phyloP scores from a whole-genome alignment of 202 grass and related monocot species.

The Alloteropsis angusta region DNA sequence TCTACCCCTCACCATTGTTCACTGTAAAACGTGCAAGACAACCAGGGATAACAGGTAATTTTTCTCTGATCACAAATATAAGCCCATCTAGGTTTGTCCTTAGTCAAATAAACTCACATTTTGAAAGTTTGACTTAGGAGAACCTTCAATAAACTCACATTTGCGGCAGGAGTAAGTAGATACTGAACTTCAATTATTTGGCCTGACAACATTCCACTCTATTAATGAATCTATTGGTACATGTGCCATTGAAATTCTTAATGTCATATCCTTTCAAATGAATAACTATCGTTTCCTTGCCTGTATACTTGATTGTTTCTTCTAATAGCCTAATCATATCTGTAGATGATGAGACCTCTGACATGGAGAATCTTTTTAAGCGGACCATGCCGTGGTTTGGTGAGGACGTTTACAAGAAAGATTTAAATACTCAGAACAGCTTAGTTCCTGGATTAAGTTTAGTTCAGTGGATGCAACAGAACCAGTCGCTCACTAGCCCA shows the following conservation, averaged over 20 bases:
- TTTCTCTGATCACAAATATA: neutral
- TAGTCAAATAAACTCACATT: too few relatives aligned
- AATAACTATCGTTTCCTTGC: neutral
- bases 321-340: neutral
- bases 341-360: conserved; percentile 42
- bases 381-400: conserved; percentile 63
- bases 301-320: neutral
- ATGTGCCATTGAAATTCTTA: conserved; percentile 5
- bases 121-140: neutral
- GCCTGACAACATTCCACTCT: neutral
- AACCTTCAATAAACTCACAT: too few relatives aligned
- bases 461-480: conserved; percentile 81
- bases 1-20: conserved; percentile 81
- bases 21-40: conserved; percentile 55
- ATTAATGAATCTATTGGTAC: neutral
- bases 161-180: too few relatives aligned
- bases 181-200: too few relatives aligned
- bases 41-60: conserved; percentile 63
- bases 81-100: neutral
- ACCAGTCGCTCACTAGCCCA: conserved; percentile 34
- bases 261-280: neutral
- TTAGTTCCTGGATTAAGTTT: conserved; percentile 65
- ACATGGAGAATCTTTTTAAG: conserved; percentile 69
- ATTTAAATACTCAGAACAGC: conserved; percentile 51
- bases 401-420: conserved; percentile 69